A percentile compares a stretch with the other conserved stretches of the same genome.
phyloP scores from a whole-genome alignment of 139 green algal species.

The Chlamydomonas schloesseri region DNA sequence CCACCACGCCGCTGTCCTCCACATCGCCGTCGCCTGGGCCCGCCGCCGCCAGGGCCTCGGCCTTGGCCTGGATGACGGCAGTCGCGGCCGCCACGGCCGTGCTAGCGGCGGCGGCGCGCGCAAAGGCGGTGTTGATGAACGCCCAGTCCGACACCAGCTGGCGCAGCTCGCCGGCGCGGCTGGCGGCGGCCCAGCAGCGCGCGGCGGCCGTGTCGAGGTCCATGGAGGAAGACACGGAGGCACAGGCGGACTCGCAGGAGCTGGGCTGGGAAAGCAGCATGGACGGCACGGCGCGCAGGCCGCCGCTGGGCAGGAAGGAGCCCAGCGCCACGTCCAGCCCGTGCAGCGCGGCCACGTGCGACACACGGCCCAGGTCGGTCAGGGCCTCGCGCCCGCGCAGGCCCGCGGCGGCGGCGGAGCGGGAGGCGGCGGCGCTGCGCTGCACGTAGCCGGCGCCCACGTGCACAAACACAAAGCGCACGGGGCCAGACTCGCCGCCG shows the following conservation, averaged over 20 bases:
- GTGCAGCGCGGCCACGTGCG: neutral
- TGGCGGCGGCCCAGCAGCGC: neutral
- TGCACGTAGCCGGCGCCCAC: neutral
- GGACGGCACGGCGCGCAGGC: neutral
- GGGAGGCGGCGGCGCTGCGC: neutral
- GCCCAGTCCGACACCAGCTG: slow-evolving; percentile 36
- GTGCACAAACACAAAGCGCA: slow-evolving; percentile 24
- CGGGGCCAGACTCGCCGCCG: neutral
- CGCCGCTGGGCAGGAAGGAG: neutral
- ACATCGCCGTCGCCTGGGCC: no score
- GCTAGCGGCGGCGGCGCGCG: neutral
- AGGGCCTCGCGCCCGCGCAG: neutral
- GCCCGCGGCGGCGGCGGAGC: neutral
- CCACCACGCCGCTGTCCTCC: no score
- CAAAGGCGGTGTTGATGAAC: neutral
- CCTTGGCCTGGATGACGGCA: no score
- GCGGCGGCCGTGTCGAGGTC: neutral
- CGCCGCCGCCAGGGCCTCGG: no score
- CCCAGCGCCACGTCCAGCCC: slow-evolving; percentile 39
- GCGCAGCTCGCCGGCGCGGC: neutral
- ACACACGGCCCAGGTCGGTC: neutral
- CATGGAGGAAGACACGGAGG: no score
- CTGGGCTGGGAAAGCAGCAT: slow-evolving; percentile 3
- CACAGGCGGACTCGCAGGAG: no score
- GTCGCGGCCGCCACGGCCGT: no score